phyloP scores from a whole-genome alignment of 75 land plant species.

The Adiantum capillusveneris region DNA sequence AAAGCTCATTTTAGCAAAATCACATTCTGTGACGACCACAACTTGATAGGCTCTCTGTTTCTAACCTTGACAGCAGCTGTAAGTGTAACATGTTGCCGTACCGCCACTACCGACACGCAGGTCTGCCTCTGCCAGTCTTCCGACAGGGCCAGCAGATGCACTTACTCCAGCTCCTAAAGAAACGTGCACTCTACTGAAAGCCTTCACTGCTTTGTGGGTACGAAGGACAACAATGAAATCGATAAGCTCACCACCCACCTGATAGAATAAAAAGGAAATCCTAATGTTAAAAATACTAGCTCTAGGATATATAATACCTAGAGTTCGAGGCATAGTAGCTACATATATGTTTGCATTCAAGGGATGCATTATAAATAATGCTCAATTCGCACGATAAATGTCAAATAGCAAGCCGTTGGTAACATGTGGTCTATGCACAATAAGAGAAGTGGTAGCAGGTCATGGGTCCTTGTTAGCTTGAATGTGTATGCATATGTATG shows the following conservation, averaged over 20 bases:
- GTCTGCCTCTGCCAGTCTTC: slow-evolving; percentile 77
- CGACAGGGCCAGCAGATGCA: slow-evolving; percentile 82
- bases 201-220: slow-evolving; percentile 61
- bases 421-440: too few species aligned
- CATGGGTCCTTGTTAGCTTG: too few species aligned
- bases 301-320: too few species aligned
- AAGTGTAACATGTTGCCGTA: slow-evolving; percentile 75
- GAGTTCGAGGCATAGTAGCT: too few species aligned
- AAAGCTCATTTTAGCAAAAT: not conserved
- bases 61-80: slow-evolving; percentile 85
- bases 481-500: too few species aligned
- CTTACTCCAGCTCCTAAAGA: slow-evolving; percentile 84
- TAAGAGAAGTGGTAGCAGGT: too few species aligned
- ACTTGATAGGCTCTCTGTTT: too few species aligned
- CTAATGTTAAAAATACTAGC: too few species aligned
- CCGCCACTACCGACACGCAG: slow-evolving; percentile 72
- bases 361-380: too few species aligned
- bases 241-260: slow-evolving; percentile 81
- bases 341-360: too few species aligned
- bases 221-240: slow-evolving; percentile 78
- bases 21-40: not conserved
- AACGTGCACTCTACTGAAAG: slow-evolving; percentile 70
- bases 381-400: too few species aligned
- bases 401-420: too few species aligned
- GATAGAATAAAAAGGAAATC: not conserved